A percentile compares a stretch with the other conserved stretches of the same genome.
Conservation (phyloP, 768 basidiomycete species). For the Coprinopsis sp. region DNA sequence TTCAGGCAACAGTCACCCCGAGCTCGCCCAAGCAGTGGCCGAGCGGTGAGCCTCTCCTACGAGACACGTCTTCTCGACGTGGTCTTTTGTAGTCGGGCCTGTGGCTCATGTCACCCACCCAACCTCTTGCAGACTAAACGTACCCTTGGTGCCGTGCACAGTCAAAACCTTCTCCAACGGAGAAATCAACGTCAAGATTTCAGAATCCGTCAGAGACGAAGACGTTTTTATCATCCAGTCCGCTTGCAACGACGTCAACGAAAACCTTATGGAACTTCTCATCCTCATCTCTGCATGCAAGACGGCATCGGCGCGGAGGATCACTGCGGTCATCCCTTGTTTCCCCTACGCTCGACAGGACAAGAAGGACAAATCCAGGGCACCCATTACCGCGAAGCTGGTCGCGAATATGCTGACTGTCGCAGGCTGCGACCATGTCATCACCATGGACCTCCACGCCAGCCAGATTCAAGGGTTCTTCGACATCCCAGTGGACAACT, state of each 20-base stretch:
- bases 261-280: slow-evolving; percentile 97
- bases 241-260: slow-evolving; percentile 85
- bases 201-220: slow-evolving; percentile 93
- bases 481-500: slow-evolving; percentile 96
- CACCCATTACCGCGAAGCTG: slow-evolving; percentile 97
- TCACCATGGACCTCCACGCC: slow-evolving; percentile 98
- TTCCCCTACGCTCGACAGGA: slow-evolving; percentile 97
- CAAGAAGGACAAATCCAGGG: slow-evolving; percentile 95
- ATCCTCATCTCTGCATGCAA: slow-evolving; percentile 98
- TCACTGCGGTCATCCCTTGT: slow-evolving; percentile 97
- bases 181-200: slow-evolving; percentile 92
- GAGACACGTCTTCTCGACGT: slow-evolving; percentile 31
- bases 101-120: slow-evolving; percentile 17
- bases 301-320: slow-evolving; percentile 89
- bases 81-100: slow-evolving; percentile 38
- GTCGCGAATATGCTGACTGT: slow-evolving; percentile 97
- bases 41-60: slow-evolving; percentile 78
- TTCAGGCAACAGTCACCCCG: slow-evolving; percentile 94
- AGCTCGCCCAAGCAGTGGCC: slow-evolving; percentile 92
- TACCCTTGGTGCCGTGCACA: slow-evolving; percentile 79
- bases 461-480: slow-evolving; percentile 99
- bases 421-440: slow-evolving; percentile 97
- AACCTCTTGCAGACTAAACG: slow-evolving; percentile 72
- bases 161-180: slow-evolving; percentile 92
- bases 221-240: slow-evolving; percentile 99